These are phyloP conservation scores for Rhizopus arrhizus DNA, from an alignment of 371 early-diverging fungal species.

Conservation along the genomic window DNA sequence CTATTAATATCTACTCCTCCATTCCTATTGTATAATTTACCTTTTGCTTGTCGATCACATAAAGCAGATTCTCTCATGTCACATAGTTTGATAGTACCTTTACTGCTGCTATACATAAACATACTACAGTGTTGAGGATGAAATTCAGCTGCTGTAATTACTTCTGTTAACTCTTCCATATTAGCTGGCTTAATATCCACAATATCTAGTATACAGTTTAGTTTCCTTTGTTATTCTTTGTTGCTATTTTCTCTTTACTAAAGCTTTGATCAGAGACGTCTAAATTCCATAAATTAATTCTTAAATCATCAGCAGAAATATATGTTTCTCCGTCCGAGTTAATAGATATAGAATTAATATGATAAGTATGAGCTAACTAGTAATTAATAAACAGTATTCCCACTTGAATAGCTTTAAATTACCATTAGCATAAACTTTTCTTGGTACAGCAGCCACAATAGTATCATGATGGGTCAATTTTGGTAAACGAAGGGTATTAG, in stretches of 20 bases:
- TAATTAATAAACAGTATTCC: background rate
- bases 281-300: conserved; percentile 98
- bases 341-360: conserved; percentile 98
- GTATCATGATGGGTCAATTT: conserved; percentile 90
- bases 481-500: conserved; percentile 73
- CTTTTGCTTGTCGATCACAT: conserved; percentile 91
- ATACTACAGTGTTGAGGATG: conserved; percentile 93
- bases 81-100: conserved; percentile 94
- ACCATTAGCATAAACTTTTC: conserved; percentile 92
- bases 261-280: conserved; percentile 96
- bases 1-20: background rate
- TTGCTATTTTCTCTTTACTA: conserved; percentile 57
- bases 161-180: conserved; percentile 98
- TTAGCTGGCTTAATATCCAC: conserved; percentile 99
- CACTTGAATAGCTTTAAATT: background rate
- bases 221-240: no score
- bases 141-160: conserved; percentile 99
- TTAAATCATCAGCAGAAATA: conserved; percentile 96
- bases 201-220: conserved; percentile 68
- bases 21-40: conserved; percentile 44
- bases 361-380: conserved; percentile 91
- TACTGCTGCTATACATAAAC: conserved; percentile 98
- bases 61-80: conserved; percentile 96
- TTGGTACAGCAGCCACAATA: conserved; percentile 92
- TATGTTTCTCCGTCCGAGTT: conserved; percentile 97